Conservation (phyloP, 495 filamentous ascomycete genomes). For the Trichocladium uniseriatum region DNA sequence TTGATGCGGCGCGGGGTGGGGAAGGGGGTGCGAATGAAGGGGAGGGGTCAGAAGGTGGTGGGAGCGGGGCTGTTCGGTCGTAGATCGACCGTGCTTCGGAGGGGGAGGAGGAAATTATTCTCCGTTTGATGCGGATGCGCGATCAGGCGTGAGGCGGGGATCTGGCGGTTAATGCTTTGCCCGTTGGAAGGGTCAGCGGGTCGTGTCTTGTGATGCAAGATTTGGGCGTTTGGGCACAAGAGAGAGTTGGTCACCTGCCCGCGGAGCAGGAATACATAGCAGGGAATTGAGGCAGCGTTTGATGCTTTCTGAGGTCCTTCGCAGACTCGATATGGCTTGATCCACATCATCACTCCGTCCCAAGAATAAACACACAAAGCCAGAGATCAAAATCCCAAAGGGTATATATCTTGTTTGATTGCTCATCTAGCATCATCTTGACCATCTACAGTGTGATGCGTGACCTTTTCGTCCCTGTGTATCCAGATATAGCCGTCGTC, state of each 20-base stretch:
- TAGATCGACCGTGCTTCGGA: neutral
- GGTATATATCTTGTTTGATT: constrained; percentile 2
- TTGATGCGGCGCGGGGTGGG: constrained; percentile 4
- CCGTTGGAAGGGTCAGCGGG: too few species aligned
- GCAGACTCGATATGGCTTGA: too few species aligned
- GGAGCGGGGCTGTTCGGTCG: neutral
- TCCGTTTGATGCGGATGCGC: too few species aligned
- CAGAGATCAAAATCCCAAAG: neutral
- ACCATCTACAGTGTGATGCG: neutral
- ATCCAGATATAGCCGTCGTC: neutral
- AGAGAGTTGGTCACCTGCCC: neutral
- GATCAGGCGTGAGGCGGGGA: too few species aligned
- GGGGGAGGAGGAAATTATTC: too few species aligned
- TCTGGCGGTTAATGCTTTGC: too few species aligned
- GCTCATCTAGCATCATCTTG: constrained; percentile 4
- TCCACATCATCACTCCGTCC: too few species aligned
- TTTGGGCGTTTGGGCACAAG: neutral
- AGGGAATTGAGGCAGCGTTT: neutral
- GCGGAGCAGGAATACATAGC: neutral
- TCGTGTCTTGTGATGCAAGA: too few species aligned
- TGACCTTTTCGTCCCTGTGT: neutral
- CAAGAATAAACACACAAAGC: neutral
- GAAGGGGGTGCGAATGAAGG: neutral
- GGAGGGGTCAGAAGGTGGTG: neutral
- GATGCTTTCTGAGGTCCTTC: too few species aligned